These are phyloP conservation scores for Violaceomyces palustris DNA, from an alignment of 1,284 basidiomycete genomes.

Conservation along the genomic window DNA sequence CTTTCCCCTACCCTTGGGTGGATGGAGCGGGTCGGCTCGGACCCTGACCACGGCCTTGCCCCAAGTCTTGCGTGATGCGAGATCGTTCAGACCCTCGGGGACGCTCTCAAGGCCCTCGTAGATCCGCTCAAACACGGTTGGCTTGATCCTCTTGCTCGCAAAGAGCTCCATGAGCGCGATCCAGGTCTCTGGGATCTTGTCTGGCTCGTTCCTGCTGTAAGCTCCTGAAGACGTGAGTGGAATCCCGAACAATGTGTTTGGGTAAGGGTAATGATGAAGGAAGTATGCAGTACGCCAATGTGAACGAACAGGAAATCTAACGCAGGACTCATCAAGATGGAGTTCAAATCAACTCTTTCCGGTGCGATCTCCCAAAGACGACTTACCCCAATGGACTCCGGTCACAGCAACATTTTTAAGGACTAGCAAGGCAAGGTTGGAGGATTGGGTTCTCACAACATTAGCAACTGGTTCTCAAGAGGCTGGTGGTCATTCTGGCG, in stretches of 20 bases:
- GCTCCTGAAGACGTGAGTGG: no score
- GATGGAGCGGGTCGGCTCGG: constrained; percentile 24
- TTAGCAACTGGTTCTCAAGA: no score
- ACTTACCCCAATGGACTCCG: constrained; percentile 41
- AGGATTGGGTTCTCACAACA: no score
- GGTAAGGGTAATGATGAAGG: no score
- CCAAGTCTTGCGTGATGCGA: constrained; percentile 78
- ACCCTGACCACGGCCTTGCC: constrained; percentile 79
- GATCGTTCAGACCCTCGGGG: constrained; percentile 57
- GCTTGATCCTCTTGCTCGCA: constrained; percentile 63
- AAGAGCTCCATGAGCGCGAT: constrained; percentile 69
- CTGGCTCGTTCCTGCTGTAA: constrained; percentile 59
- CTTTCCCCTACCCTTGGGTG: constrained; percentile 34
- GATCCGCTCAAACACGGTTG: constrained; percentile 68
- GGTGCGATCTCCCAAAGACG: no score
- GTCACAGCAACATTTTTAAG: constrained; percentile 73
- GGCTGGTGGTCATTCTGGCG: no score
- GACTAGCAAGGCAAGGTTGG: no score
- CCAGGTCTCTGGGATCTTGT: constrained; percentile 68
- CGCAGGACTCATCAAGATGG: no score
- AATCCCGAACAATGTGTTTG: neutral
- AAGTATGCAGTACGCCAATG: no score
- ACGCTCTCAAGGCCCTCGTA: constrained; percentile 71
- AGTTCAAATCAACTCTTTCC: no score
- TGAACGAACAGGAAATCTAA: no score